A percentile compares a stretch with the other conserved stretches of the same genome.
These are phyloP conservation scores for Fusarium fujikuroi DNA, from an alignment of 2,329 filamentous ascomycete genomes.

Conservation along the genomic window DNA sequence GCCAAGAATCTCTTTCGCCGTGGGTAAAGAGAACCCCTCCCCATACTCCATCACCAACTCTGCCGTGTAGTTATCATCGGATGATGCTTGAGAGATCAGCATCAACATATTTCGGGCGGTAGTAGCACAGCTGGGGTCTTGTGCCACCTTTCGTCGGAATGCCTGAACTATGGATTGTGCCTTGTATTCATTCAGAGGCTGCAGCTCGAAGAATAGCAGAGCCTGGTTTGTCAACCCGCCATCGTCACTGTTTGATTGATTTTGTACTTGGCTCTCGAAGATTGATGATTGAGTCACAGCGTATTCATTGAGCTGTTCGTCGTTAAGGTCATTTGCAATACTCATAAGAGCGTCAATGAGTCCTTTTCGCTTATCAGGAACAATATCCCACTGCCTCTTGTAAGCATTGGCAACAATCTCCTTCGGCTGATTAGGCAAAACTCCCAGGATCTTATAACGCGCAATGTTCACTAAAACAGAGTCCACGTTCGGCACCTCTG, in stretches of 20 bases:
- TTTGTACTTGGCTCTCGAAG: conserved; percentile 50
- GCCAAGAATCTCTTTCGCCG: conserved; percentile 48
- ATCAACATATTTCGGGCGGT: conserved; percentile 50
- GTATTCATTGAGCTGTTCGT: conserved; percentile 51
- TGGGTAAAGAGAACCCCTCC: conserved; percentile 51
- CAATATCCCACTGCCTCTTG: conserved; percentile 53
- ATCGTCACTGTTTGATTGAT: conserved; percentile 45
- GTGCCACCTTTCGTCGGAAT: conserved; percentile 49
- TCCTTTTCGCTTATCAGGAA: conserved; percentile 45
- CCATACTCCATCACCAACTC: conserved; percentile 50
- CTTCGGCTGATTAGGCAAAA: conserved; percentile 50
- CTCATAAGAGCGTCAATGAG: conserved; percentile 49
- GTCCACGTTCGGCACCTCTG: conserved; percentile 45
- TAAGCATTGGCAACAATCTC: conserved; percentile 54
- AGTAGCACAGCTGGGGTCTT: conserved; percentile 47
- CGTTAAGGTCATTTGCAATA: conserved; percentile 50
- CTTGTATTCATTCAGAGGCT: conserved; percentile 50
- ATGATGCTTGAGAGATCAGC: conserved; percentile 49
- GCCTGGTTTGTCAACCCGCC: conserved; percentile 48
- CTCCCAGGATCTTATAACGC: conserved; percentile 52
- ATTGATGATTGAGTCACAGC: conserved; percentile 53
- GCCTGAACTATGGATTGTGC: conserved; percentile 50
- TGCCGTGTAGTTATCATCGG: conserved; percentile 50
- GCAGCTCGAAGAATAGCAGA: conserved; percentile 49
- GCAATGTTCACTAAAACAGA: conserved; percentile 46